These are phyloP conservation scores for Ogataea chonburiensis DNA, from an alignment of 805 yeast genomes.

Conservation along the genomic window DNA sequence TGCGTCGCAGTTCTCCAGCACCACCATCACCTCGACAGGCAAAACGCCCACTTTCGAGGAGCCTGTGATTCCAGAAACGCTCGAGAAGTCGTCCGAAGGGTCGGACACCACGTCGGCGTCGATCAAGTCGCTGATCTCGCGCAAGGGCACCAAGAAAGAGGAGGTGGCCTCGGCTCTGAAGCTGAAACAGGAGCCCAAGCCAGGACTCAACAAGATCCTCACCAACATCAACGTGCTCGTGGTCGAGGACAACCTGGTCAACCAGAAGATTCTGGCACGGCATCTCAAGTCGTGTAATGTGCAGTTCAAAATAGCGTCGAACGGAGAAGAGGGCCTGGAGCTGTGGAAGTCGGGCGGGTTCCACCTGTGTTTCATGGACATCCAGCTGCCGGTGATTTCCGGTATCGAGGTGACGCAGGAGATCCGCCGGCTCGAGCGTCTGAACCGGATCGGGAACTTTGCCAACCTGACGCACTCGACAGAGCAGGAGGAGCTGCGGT, in stretches of 20 bases:
- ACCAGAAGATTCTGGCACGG: conserved; percentile 87
- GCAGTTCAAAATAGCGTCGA: conserved; percentile 80
- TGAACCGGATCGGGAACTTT: conserved; percentile 72
- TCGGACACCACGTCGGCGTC: conserved; percentile 8
- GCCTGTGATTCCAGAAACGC: conserved; percentile 1
- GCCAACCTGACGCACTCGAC: conserved; percentile 25
- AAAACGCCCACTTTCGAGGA: conserved; percentile 6
- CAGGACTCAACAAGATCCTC: conserved; percentile 60
- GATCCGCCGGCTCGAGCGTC: conserved; percentile 77
- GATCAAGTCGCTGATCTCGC: conserved; percentile 1
- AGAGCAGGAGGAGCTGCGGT: conserved; percentile 17
- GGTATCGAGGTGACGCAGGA: conserved; percentile 95
- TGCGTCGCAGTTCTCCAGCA: conserved; percentile 1
- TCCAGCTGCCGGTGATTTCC: conserved; percentile 92
- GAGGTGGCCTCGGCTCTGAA: conserved; percentile 18
- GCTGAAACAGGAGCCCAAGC: conserved; percentile 25
- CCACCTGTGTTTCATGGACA: conserved; percentile 94
- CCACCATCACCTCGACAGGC: not conserved
- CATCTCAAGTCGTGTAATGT: conserved; percentile 84
- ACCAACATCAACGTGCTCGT: conserved; percentile 89
- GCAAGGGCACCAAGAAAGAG: conserved; percentile 13
- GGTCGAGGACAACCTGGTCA: conserved; percentile 95
- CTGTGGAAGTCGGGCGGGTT: conserved; percentile 94
- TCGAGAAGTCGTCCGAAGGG: conserved; percentile 10
- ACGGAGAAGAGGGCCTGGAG: conserved; percentile 93